A percentile compares a stretch with the other conserved stretches of the same genome.
Evolutionary conservation across 2,329 filamentous ascomycete genomes (phyloP).

Genomic region (Colletotrichum sp.): DNA sequence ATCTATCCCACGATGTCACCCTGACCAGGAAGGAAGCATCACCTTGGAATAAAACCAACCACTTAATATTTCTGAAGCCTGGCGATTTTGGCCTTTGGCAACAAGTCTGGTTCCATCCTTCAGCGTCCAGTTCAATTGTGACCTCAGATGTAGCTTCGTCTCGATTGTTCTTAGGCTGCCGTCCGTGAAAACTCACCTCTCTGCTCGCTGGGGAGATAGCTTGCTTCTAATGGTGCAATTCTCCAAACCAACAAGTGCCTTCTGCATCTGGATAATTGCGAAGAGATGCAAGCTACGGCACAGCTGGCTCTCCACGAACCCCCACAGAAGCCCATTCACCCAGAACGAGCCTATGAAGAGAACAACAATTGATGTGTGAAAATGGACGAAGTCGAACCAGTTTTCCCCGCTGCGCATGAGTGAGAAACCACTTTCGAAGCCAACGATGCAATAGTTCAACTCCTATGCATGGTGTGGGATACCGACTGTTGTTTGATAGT

Average conservation of each 20-base stretch:
- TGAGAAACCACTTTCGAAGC: too few species aligned
- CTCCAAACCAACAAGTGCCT: rapidly evolving
- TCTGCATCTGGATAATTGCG: rapidly evolving
- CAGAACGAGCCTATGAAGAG: rapidly evolving
- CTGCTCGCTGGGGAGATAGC: too few species aligned
- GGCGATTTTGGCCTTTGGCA: rapidly evolving
- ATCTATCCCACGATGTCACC: neutral
- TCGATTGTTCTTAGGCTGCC: rapidly evolving
- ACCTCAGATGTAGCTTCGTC: rapidly evolving
- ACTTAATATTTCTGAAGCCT: neutral
- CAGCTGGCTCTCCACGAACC: rapidly evolving
- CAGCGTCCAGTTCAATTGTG: rapidly evolving
- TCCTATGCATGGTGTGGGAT: neutral
- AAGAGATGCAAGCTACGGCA: neutral
- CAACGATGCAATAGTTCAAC: rapidly evolving
- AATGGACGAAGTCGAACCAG: neutral
- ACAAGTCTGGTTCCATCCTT: neutral
- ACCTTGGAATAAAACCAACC: neutral
- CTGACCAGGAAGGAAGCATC: neutral
- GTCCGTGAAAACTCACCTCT: neutral
- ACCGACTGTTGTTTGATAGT: neutral
- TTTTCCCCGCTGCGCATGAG: rapidly evolving
- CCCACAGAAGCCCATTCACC: too few species aligned
- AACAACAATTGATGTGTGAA: rapidly evolving
- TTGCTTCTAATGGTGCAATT: rapidly evolving